Evolutionary conservation across 345 rosid genomes (phyloP).

Genomic region (Noccaea caerulescens): DNA sequence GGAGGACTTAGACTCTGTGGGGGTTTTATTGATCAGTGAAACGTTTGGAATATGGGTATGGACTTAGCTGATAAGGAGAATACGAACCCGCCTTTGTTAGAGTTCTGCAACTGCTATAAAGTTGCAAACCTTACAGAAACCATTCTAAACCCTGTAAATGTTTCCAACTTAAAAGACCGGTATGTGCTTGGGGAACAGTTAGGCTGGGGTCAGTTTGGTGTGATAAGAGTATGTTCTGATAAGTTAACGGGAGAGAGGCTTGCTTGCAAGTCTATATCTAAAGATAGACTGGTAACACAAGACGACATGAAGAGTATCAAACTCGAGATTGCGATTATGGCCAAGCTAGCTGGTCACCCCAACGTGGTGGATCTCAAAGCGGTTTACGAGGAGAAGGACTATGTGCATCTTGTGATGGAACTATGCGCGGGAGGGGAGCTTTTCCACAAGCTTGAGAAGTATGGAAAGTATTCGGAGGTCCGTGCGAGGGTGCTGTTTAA

Average conservation of each 20-base stretch:
- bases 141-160: slow-evolving; percentile 55
- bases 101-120: slow-evolving; percentile 53
- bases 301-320: slow-evolving; percentile 56
- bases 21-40: slow-evolving; percentile 19
- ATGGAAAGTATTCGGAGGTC: slow-evolving; percentile 63
- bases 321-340: slow-evolving; percentile 73
- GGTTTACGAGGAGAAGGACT: slow-evolving; percentile 68
- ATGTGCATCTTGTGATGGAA: slow-evolving; percentile 70
- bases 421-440: slow-evolving; percentile 81
- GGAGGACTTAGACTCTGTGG: slow-evolving; percentile 19
- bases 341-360: slow-evolving; percentile 61
- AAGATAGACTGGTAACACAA: slow-evolving; percentile 57
- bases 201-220: slow-evolving; percentile 86
- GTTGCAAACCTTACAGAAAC: slow-evolving; percentile 52
- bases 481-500: slow-evolving; percentile 59
- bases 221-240: slow-evolving; percentile 72
- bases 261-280: slow-evolving; percentile 70
- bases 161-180: slow-evolving; percentile 65
- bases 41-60: slow-evolving; percentile 50
- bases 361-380: slow-evolving; percentile 70
- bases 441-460: slow-evolving; percentile 64
- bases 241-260: slow-evolving; percentile 58
- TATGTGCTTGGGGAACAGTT: slow-evolving; percentile 69
- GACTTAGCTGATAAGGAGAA: slow-evolving; percentile 47
- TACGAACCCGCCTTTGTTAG: slow-evolving; percentile 39